A percentile compares a stretch with the other conserved stretches of the same genome.
phyloP scores from a whole-genome alignment of 345 rosid species.

The Eucalyptus decipiens region DNA sequence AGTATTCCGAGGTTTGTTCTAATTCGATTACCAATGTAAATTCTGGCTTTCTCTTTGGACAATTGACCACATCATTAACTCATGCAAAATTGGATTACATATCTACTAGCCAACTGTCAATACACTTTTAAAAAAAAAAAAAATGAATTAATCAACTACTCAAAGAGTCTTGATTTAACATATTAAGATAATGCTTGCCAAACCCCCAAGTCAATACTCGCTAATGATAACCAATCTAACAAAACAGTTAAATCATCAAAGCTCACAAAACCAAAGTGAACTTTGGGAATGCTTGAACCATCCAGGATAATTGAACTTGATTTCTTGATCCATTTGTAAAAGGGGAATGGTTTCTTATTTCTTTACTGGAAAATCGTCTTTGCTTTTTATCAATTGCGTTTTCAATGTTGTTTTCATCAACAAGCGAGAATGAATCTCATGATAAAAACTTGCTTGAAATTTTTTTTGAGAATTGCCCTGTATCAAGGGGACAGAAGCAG shows the following conservation, averaged over 20 bases:
- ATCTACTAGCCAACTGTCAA: too few species aligned
- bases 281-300: background rate
- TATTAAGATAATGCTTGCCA: background rate
- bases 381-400: background rate
- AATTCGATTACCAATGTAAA: background rate
- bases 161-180: too few species aligned
- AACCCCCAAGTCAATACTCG: background rate
- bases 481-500: slow-evolving; percentile 93
- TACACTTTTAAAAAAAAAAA: too few species aligned
- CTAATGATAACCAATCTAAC: background rate
- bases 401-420: background rate
- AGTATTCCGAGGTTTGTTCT: background rate
- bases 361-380: too few species aligned
- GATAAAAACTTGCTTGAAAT: too few species aligned
- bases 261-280: background rate
- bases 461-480: slow-evolving; percentile 57
- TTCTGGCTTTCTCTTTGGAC: slow-evolving; percentile 27
- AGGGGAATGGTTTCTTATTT: too few species aligned
- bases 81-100: too few species aligned
- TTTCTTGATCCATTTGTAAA: background rate
- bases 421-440: background rate
- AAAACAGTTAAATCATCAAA: background rate
- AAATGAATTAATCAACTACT: too few species aligned
- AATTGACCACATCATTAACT: slow-evolving; percentile 71
- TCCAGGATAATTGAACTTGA: background rate